Conservation (phyloP, 768 basidiomycete genomes). For the Brasilioporus rufonigricans region DNA sequence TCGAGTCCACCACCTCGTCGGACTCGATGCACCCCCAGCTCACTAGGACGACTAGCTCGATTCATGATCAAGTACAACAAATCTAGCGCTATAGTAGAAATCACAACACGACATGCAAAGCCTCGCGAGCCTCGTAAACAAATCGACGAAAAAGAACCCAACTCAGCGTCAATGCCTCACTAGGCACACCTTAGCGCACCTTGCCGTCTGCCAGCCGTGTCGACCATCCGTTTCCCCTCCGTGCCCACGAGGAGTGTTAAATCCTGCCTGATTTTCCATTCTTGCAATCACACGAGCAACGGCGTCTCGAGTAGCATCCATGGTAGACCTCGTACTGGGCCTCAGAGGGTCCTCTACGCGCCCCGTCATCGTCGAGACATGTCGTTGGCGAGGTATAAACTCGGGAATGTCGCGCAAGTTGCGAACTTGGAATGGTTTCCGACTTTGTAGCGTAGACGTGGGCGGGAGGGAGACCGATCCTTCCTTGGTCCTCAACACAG, state of each 20-base stretch:
- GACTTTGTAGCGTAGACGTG: neutral
- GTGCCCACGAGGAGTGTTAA: constrained; percentile 4
- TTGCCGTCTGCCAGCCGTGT: constrained; percentile 2
- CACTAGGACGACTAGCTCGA: neutral
- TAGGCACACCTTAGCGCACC: constrained; percentile 7
- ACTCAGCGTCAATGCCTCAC: neutral
- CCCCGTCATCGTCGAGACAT: neutral
- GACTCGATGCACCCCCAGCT: neutral
- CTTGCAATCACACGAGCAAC: constrained; percentile 21
- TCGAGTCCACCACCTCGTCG: neutral
- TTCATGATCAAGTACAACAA: neutral
- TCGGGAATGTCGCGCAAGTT: constrained; percentile 22
- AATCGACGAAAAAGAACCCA: constrained; percentile 15
- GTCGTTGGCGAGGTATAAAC: constrained; percentile 25
- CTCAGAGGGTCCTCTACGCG: neutral
- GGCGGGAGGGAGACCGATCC: neutral
- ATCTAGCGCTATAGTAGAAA: neutral
- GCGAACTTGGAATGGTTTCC: constrained; percentile 4
- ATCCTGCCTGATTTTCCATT: constrained; percentile 20
- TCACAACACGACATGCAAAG: neutral
- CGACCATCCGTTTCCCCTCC: neutral
- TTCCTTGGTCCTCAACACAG: neutral
- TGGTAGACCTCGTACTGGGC: neutral
- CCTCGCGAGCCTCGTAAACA: constrained; percentile 6
- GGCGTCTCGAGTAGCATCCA: constrained; percentile 12